A percentile compares a stretch with the other conserved stretches of the same genome.
These are phyloP conservation scores for Leccinum rimulosum DNA, from an alignment of 768 basidiomycete genomes.

Conservation along the genomic window DNA sequence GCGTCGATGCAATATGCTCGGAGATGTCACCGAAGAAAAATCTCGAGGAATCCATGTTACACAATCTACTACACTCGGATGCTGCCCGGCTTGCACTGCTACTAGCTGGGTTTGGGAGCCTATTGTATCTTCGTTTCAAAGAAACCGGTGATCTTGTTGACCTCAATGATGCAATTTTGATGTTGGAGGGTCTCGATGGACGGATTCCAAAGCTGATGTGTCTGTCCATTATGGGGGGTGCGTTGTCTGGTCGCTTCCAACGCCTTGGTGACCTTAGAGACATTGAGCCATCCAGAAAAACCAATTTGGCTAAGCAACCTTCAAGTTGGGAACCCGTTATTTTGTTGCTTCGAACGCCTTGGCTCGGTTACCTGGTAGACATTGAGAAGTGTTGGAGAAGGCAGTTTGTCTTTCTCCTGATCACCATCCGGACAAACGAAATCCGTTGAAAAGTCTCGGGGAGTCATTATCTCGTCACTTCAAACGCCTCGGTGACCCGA, in stretches of 20 bases:
- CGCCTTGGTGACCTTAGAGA: background rate
- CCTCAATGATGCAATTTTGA: background rate
- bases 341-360: background rate
- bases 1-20: background rate
- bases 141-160: background rate
- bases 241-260: background rate
- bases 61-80: background rate
- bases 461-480: background rate
- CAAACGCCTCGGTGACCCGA: background rate
- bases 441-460: background rate
- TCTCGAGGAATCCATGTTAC: background rate
- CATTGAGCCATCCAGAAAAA: background rate
- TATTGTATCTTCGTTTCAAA: background rate
- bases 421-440: background rate
- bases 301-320: too few species aligned
- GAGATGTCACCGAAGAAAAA: background rate
- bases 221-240: background rate
- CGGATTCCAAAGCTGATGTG: background rate
- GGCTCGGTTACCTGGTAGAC: background rate
- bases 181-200: background rate
- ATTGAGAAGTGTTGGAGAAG: background rate
- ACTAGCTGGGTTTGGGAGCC: background rate
- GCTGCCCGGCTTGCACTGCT: background rate
- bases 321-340: too few species aligned
- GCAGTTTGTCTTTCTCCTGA: background rate